Percentiles rank a stretch among this genome's conserved stretches.
Evolutionary conservation across 495 filamentous ascomycete genomes (phyloP).

Genomic region (Podospora comata): DNA sequence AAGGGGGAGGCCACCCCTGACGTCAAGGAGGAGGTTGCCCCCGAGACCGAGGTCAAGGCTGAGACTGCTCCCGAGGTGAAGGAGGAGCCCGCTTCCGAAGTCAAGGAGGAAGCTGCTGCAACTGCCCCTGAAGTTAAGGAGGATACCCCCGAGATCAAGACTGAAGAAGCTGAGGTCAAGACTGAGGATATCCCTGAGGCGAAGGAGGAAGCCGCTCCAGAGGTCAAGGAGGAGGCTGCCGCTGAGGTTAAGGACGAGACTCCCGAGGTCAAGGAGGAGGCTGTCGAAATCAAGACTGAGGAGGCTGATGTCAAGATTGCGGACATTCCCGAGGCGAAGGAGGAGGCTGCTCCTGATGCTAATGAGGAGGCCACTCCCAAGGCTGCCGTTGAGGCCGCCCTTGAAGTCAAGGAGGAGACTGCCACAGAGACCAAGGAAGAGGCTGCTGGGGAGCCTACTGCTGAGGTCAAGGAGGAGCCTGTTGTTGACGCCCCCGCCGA

Average conservation of each 20-base stretch:
- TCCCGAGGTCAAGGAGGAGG: background rate
- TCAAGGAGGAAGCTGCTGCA: background rate
- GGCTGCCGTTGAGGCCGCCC: background rate
- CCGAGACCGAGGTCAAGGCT: background rate
- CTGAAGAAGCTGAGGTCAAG: slow-evolving; percentile 9
- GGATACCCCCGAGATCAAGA: background rate
- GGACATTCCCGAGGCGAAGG: background rate
- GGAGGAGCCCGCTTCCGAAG: background rate
- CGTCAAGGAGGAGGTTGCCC: slow-evolving; percentile 2
- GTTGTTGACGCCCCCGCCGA: background rate
- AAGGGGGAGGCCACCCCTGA: background rate
- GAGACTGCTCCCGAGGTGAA: background rate
- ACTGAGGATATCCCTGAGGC: background rate
- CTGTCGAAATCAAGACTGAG: background rate
- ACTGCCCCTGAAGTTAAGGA: slow-evolving; percentile 10
- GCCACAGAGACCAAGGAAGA: slow-evolving; percentile 6
- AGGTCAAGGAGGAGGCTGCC: slow-evolving; percentile 11
- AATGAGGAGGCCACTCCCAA: background rate
- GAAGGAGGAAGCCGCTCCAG: background rate
- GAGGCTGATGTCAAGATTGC: background rate
- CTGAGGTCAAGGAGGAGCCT: slow-evolving; percentile 11
- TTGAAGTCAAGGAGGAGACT: background rate
- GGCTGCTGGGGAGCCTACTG: background rate
- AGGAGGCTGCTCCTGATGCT: background rate
- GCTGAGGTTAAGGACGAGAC: slow-evolving; percentile 5